Percentiles rank a stretch among this genome's conserved stretches.
phyloP scores from a whole-genome alignment of 345 rosid species.

The Zanthoxylum bungeanum region DNA sequence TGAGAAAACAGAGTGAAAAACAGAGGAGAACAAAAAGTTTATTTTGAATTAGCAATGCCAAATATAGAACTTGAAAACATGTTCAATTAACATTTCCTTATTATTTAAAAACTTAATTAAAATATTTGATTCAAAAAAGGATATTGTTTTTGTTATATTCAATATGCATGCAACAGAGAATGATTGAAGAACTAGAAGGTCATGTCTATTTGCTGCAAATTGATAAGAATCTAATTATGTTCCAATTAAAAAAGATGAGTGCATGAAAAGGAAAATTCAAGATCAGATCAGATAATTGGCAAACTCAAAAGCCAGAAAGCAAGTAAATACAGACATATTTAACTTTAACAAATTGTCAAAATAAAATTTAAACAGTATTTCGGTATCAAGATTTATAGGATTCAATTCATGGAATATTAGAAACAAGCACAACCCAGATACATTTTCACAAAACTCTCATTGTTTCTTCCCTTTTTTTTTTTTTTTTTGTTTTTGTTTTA shows the following conservation, averaged over 20 bases:
- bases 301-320: not conserved
- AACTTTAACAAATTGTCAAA: not conserved
- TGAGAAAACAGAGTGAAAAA: slow-evolving; percentile 14
- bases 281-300: not conserved
- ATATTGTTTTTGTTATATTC: too few species aligned
- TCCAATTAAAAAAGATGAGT: not conserved
- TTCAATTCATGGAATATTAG: not conserved
- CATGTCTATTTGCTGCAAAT: not conserved
- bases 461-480: not conserved
- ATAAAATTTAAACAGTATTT: too few species aligned
- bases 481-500: not conserved
- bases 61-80: not conserved
- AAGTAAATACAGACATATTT: not conserved
- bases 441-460: not conserved
- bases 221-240: not conserved
- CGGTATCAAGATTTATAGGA: not conserved
- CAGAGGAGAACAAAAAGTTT: not conserved
- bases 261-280: not conserved
- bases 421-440: not conserved
- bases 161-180: not conserved
- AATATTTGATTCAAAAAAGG: not conserved
- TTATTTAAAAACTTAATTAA: not conserved
- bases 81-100: not conserved
- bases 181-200: not conserved
- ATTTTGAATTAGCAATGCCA: not conserved